Evolutionary conservation across 257 asterid genomes (phyloP), one percentile per base, ranked within the genome.

Genomic region (Nicotiana knightiana): DNA sequence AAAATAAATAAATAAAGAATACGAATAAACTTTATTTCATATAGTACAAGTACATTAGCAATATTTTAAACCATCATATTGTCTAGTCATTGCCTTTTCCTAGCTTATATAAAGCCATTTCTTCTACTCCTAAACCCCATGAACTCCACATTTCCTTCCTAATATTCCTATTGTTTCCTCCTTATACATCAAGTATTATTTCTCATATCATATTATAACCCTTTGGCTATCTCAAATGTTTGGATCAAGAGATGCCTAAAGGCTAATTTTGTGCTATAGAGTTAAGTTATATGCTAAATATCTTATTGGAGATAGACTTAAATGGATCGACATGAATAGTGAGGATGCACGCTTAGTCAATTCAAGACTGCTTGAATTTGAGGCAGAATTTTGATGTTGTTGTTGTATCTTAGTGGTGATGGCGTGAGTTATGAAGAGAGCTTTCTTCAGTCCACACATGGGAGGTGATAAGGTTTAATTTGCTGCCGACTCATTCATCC

Each of bases 401-500:
- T 53, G 1, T 53, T 53, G 18, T 53, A 3, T 53, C 5, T 53
- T 53, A 4, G 6, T 3, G 4, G 58, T 53, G 18, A 15, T 53
- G 18, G 18, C 4, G 15, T 53, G 5, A 65, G 39, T 26, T 28
- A 17, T 3, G 62, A 81, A 95, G 99, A 89, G 99, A 93, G 99
- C 99, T 95, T 90, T 88, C 99, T 92, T 93, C 87, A 21, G 97
- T 95, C 97, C 97, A 95, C 92, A 85, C 88, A 85, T 61, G 86
- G 95, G 95, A 83, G 83, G 89, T 67, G 28, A 67, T 90, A 87
- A 82, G 98, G 76, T 93, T 91, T 91, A 90, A 90, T 95, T 91
- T 90, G 96, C 99, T 95, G 97, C 93, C 89, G 97, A 89, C 91
- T 95, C 99, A 93, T 95, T 95, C 97, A 92, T 93, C 89, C 98